A percentile compares a stretch with the other conserved stretches of the same genome.
phyloP scores from a whole-genome alignment of 1,284 basidiomycete species.

The Thelephora terrestris region DNA sequence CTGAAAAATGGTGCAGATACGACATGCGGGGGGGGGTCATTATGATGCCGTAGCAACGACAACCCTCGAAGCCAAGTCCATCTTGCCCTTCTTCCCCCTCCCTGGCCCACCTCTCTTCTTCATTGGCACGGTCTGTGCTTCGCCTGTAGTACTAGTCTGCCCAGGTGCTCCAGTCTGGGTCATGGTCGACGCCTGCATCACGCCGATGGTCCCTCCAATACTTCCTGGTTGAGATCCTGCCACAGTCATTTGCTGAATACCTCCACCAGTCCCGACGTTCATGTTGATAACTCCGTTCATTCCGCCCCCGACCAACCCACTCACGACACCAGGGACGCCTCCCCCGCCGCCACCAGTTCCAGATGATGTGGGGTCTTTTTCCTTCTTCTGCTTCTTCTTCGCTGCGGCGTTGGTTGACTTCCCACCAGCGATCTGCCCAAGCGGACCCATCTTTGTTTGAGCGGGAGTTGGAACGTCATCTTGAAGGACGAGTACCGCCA shows the following conservation, averaged over 20 bases:
- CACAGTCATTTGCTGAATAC: no score
- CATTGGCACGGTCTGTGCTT: neutral
- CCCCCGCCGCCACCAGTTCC: neutral
- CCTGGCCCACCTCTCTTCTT: slow-evolving; percentile 1
- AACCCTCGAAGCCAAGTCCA: neutral
- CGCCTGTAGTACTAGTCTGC: no score
- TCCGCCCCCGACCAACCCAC: no score
- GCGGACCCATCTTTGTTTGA: slow-evolving; percentile 63
- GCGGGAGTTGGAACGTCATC: slow-evolving; percentile 50
- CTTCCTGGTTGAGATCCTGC: no score
- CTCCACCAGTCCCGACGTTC: no score
- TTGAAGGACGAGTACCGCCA: slow-evolving; percentile 27
- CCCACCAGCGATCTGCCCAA: slow-evolving; percentile 52
- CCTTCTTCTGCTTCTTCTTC: slow-evolving; percentile 31
- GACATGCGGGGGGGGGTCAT: no score
- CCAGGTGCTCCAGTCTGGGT: no score
- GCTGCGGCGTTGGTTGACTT: slow-evolving; percentile 22
- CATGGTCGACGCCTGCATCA: no score
- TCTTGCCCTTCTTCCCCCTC: neutral
- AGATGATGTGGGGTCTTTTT: slow-evolving; percentile 13
- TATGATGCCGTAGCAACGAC: neutral
- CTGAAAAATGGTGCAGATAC: no score
- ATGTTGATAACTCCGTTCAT: no score
- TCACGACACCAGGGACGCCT: neutral
- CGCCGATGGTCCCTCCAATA: no score